phyloP scores from a whole-genome alignment of 176 grass and related monocot species.

The Bromus sterilis region DNA sequence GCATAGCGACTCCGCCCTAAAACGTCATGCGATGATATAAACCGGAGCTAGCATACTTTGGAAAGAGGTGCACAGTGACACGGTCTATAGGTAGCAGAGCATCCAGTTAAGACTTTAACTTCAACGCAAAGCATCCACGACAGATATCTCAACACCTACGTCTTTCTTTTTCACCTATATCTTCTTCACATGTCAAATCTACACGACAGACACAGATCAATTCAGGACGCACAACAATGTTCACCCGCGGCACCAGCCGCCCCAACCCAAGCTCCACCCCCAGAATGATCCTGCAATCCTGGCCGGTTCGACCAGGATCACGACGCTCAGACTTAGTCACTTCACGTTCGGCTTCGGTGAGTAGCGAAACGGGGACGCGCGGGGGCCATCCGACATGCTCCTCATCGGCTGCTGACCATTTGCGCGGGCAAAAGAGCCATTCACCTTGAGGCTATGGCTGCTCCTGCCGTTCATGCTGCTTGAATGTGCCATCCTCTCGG shows the following conservation, averaged over 20 bases:
- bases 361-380: conserved; percentile 55
- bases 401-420: conserved; percentile 50
- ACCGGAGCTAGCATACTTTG: too few relatives aligned
- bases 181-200: conserved; percentile 60
- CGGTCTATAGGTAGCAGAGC: conserved; percentile 21
- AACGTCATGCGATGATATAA: too few relatives aligned
- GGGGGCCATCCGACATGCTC: conserved; percentile 54
- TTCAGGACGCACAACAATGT: conserved; percentile 22
- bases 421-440: conserved; percentile 26
- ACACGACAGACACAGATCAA: conserved; percentile 27
- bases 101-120: conserved; percentile 24
- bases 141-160: conserved; percentile 22
- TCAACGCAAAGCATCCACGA: conserved; percentile 15
- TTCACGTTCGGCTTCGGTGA: conserved; percentile 56
- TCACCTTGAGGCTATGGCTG: conserved; percentile 40
- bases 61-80: not conserved
- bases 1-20: too few relatives aligned
- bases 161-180: conserved; percentile 51
- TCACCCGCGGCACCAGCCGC: not conserved
- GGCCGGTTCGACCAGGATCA: not conserved
- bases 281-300: not conserved
- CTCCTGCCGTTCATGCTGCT: conserved; percentile 48
- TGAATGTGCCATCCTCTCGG: conserved; percentile 41
- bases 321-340: too few relatives aligned
- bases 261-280: conserved; percentile 4